Conservation (phyloP, 2,329 filamentous ascomycete species). For the Endocalyx cinctus region DNA sequence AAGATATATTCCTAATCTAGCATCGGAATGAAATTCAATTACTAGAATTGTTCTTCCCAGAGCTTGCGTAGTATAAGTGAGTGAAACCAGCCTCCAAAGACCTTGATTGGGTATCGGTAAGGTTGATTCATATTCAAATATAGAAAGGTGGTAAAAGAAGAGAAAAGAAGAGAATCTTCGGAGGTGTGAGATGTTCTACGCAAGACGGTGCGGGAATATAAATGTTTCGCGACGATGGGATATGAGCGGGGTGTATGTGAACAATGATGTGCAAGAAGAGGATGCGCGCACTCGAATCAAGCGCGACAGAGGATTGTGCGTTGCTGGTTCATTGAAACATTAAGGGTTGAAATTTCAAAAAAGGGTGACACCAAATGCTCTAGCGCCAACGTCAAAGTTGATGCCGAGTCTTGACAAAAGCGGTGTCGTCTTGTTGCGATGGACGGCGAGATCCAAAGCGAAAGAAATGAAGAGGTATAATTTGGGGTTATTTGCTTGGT, state of each 20-base stretch:
- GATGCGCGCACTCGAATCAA: conserved; percentile 1
- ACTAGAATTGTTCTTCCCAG: conserved; percentile 2
- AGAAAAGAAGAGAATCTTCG: too few relatives aligned
- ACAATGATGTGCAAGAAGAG: conserved; percentile 5
- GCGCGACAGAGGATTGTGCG: conserved; percentile 3
- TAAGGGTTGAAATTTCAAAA: conserved; percentile 19
- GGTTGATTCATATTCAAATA: too few relatives aligned
- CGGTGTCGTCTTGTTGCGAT: too few relatives aligned
- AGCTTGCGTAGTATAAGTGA: conserved; percentile 4
- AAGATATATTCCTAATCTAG: conserved; percentile 3
- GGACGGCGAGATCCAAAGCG: too few relatives aligned
- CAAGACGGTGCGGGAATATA: too few relatives aligned
- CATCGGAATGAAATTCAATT: conserved; percentile 1
- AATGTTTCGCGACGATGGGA: conserved; percentile 8
- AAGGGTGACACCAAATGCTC: conserved; percentile 25
- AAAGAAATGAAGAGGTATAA: conserved; percentile 16
- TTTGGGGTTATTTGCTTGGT: conserved; percentile 9
- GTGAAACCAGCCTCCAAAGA: conserved; percentile 6
- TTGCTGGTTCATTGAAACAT: conserved; percentile 28
- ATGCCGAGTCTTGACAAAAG: conserved; percentile 18
- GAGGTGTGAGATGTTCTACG: too few relatives aligned
- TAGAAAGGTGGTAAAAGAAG: too few relatives aligned
- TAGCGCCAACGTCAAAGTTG: conserved; percentile 17
- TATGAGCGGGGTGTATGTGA: conserved; percentile 4
- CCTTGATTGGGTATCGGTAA: conserved; percentile 8